Conservation (phyloP, 2,329 filamentous ascomycete species). For the Nakataea oryzae region DNA sequence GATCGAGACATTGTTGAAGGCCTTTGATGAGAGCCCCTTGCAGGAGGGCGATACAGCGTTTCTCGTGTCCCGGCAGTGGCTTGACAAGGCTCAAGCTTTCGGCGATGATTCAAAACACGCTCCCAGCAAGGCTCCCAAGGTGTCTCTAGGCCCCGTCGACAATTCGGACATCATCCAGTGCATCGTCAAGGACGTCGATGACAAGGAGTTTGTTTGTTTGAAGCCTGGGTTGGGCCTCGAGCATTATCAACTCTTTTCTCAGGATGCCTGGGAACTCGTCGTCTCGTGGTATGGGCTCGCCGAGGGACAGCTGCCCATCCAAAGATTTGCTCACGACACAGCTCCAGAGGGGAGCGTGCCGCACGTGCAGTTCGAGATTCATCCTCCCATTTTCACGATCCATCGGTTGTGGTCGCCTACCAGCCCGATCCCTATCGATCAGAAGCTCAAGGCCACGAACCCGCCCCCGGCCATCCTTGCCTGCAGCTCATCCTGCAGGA, state of each 20-base stretch:
- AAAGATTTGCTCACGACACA: conserved; percentile 70
- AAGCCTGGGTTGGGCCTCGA: conserved; percentile 58
- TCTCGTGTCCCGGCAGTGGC: conserved; percentile 71
- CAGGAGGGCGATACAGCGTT: conserved; percentile 66
- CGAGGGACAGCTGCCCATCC: conserved; percentile 58
- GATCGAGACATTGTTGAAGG: conserved; percentile 52
- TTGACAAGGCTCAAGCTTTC: conserved; percentile 60
- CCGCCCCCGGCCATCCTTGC: conserved; percentile 55
- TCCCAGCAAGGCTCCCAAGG: conserved; percentile 48
- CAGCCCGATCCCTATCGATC: conserved; percentile 44
- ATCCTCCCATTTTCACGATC: conserved; percentile 76
- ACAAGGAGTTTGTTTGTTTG: conserved; percentile 58
- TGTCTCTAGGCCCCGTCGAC: conserved; percentile 67
- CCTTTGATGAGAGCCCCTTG: conserved; percentile 40
- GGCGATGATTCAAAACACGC: conserved; percentile 46
- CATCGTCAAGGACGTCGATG: conserved; percentile 37
- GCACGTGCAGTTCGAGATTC: conserved; percentile 72
- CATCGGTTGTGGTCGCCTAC: conserved; percentile 62
- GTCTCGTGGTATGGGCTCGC: conserved; percentile 73
- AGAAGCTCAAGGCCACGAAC: conserved; percentile 49
- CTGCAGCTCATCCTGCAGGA: conserved; percentile 59
- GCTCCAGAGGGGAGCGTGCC: conserved; percentile 43
- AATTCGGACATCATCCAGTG: conserved; percentile 72
- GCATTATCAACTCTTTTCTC: conserved; percentile 67
- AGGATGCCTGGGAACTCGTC: conserved; percentile 72